These are phyloP conservation scores for Globisporangium parvum DNA, from an alignment of 352 stramenopile genomes.

Conservation along the genomic window DNA sequence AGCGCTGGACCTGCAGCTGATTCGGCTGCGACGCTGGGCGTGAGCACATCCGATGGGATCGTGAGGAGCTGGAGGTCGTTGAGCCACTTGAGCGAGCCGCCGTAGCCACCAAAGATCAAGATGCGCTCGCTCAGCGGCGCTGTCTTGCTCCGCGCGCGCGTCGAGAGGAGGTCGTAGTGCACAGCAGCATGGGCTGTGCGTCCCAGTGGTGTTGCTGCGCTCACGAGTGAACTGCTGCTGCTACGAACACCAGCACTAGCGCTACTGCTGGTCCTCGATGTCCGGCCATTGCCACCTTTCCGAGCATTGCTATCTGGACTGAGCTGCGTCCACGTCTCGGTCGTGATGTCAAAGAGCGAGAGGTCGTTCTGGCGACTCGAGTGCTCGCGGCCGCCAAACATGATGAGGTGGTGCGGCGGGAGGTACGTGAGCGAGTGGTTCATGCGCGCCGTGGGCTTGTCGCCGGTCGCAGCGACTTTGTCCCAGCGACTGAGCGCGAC, in stretches of 20 bases:
- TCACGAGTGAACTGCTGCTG: constrained; percentile 3
- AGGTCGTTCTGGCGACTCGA: constrained; percentile 47
- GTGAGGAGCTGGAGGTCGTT: constrained; percentile 56
- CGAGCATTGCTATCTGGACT: constrained; percentile 2
- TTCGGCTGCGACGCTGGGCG: not conserved
- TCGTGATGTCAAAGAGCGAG: constrained; percentile 39
- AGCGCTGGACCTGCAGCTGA: not conserved
- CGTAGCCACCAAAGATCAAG: constrained; percentile 66
- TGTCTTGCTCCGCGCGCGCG: not conserved
- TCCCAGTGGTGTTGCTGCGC: constrained; percentile 15
- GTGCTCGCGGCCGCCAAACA: constrained; percentile 53
- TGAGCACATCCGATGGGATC: constrained; percentile 7
- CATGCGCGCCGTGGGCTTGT: constrained; percentile 43
- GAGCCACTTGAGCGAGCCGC: constrained; percentile 48
- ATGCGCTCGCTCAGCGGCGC: constrained; percentile 23
- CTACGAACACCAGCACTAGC: constrained; percentile 5
- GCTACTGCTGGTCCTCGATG: constrained; percentile 1
- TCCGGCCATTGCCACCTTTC: not conserved
- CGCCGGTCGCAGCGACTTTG: constrained; percentile 24
- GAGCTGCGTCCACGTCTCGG: constrained; percentile 26
- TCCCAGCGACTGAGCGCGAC: constrained; percentile 46
- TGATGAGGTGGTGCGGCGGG: constrained; percentile 35
- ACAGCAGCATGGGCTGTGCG: constrained; percentile 46
- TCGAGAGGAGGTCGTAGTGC: constrained; percentile 16
- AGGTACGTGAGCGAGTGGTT: constrained; percentile 59